These are phyloP conservation scores for Pythium dissotocum DNA, from an alignment of 352 stramenopile species.

Conservation along the genomic window DNA sequence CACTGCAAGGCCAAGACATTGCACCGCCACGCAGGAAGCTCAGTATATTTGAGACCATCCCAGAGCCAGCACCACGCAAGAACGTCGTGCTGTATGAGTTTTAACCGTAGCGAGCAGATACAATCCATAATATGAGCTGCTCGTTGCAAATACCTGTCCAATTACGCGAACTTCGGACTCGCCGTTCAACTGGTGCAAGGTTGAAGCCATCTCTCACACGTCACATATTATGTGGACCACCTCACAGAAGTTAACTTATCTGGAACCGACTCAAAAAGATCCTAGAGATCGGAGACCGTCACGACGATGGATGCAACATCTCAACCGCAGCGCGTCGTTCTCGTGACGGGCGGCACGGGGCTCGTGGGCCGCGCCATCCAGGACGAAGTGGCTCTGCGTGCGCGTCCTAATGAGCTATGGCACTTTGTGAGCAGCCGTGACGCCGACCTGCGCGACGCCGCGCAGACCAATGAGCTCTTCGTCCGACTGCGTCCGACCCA, in stretches of 20 bases:
- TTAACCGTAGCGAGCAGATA: background rate
- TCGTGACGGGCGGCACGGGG: constrained; percentile 96
- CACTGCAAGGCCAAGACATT: constrained; percentile 10
- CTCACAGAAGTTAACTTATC: background rate
- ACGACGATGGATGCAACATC: background rate
- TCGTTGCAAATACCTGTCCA: no score
- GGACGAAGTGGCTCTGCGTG: constrained; percentile 37
- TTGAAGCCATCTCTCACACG: background rate
- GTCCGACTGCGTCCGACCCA: constrained; percentile 93
- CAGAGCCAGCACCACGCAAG: constrained; percentile 22
- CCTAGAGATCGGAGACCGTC: background rate
- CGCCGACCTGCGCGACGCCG: constrained; percentile 89
- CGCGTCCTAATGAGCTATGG: constrained; percentile 52
- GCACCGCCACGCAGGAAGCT: constrained; percentile 14
- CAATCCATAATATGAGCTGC: background rate
- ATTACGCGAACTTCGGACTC: no score
- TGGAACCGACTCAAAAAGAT: background rate
- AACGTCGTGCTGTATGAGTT: constrained; percentile 26
- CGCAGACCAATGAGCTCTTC: constrained; percentile 92
- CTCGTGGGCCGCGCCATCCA: constrained; percentile 90
- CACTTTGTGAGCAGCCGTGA: constrained; percentile 94
- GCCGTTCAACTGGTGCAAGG: no score
- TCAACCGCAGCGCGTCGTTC: constrained; percentile 45
- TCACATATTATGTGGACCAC: constrained; percentile 4
- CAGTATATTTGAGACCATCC: constrained; percentile 24